A percentile compares a stretch with the other conserved stretches of the same genome.
These are phyloP conservation scores for Silene uniflora DNA, from an alignment of 148 eudicot species.

Conservation along the genomic window DNA sequence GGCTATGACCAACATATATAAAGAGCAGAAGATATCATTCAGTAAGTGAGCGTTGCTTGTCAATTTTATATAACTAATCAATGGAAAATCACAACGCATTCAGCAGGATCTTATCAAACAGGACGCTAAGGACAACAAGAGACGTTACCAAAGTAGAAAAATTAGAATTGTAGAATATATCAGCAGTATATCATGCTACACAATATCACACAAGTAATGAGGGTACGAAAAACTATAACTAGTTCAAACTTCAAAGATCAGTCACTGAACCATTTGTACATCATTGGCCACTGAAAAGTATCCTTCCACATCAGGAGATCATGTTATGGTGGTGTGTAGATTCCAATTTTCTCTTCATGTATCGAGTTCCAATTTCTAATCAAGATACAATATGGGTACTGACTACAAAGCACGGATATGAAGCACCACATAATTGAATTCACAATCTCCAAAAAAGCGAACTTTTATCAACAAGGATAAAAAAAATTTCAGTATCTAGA, in stretches of 20 bases:
- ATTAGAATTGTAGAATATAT: neutral
- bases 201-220: neutral
- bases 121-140: neutral
- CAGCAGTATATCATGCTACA: neutral
- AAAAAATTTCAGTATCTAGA: neutral
- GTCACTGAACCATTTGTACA: neutral
- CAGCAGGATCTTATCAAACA: neutral
- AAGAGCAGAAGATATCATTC: slow-evolving; percentile 6
- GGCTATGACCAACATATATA: slow-evolving; percentile 35
- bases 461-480: neutral
- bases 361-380: neutral
- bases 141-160: neutral
- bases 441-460: neutral
- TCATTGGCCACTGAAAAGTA: neutral
- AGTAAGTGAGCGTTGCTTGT: slow-evolving; percentile 9
- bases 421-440: neutral
- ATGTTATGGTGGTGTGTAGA: neutral
- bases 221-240: neutral
- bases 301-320: neutral
- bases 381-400: neutral
- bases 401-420: neutral
- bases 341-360: neutral
- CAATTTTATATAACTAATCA: too few species aligned
- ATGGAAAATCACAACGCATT: neutral
- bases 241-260: neutral